phyloP scores from a whole-genome alignment of 352 stramenopile genomes.

The Aphanomyces euteiches region DNA sequence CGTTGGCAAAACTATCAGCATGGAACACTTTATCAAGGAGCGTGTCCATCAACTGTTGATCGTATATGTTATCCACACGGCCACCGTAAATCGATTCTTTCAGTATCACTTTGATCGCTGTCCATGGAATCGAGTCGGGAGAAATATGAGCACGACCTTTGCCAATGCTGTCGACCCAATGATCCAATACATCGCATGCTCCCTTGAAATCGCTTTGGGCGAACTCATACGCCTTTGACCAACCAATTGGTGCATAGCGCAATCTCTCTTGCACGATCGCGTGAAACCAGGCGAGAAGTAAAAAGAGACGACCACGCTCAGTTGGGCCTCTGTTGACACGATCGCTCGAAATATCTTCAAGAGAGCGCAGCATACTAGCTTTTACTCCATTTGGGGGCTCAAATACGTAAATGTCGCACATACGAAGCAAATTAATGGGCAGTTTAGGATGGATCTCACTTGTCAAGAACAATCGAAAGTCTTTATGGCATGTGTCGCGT shows the following conservation, averaged over 20 bases:
- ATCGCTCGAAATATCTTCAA: conserved; percentile 89
- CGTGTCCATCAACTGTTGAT: conserved; percentile 94
- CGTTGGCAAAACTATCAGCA: conserved; percentile 91
- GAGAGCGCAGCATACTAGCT: conserved; percentile 94
- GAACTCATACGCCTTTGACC: conserved; percentile 99
- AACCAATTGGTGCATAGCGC: conserved; percentile 97
- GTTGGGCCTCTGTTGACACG: conserved; percentile 86
- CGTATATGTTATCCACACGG: conserved; percentile 94
- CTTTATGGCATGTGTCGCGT: conserved; percentile 60
- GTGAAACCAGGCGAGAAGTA: conserved; percentile 98
- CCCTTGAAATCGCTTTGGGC: conserved; percentile 97
- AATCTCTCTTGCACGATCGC: conserved; percentile 97
- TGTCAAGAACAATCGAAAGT: conserved; percentile 95
- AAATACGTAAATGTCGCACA: conserved; percentile 97
- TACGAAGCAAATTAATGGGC: conserved; percentile 94
- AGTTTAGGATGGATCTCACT: conserved; percentile 96
- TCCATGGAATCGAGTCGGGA: conserved; percentile 98
- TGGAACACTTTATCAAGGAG: conserved; percentile 94
- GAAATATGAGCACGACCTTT: conserved; percentile 84
- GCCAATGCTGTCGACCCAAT: conserved; percentile 90
- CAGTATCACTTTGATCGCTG: conserved; percentile 94
- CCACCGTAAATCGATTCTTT: conserved; percentile 97
- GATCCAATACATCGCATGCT: conserved; percentile 97
- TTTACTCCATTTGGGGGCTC: conserved; percentile 98
- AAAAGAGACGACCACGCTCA: conserved; percentile 91